Conservation (phyloP, 768 basidiomycete species). For the Cystobasidium onofrii region DNA sequence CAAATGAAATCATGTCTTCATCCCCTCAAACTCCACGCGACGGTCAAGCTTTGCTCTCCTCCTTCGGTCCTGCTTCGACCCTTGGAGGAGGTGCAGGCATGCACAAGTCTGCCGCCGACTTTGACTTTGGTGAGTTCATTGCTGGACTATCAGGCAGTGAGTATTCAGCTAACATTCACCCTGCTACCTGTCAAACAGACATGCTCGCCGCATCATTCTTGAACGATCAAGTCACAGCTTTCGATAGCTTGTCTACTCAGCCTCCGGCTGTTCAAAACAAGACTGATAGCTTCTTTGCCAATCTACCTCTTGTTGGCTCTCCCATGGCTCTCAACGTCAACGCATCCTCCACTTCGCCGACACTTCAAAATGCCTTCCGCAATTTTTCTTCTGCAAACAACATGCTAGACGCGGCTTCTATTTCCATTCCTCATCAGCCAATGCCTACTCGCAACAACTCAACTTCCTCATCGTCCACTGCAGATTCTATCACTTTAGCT, state of each 20-base stretch:
- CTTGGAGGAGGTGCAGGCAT: neutral
- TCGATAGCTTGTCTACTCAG: neutral
- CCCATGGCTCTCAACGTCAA: neutral
- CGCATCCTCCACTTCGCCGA: neutral
- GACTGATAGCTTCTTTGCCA: neutral
- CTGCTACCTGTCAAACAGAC: neutral
- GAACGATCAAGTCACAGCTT: neutral
- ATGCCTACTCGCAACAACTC: neutral
- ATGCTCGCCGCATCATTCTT: neutral
- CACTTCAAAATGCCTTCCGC: constrained; percentile 2
- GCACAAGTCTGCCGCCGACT: neutral
- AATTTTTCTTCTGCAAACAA: neutral
- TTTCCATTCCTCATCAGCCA: neutral
- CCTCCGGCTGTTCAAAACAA: neutral
- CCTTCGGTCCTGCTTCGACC: neutral
- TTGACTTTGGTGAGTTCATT: constrained; percentile 12
- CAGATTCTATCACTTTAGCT: neutral
- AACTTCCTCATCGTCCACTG: neutral
- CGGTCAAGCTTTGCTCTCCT: neutral
- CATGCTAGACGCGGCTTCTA: neutral
- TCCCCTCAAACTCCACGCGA: constrained; percentile 8
- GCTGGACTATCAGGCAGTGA: no score
- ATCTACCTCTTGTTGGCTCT: neutral
- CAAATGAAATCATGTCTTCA: neutral
- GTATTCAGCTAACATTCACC: neutral